Evolutionary conservation across 768 basidiomycete species (phyloP).

Genomic region (Suillus subaureus): DNA sequence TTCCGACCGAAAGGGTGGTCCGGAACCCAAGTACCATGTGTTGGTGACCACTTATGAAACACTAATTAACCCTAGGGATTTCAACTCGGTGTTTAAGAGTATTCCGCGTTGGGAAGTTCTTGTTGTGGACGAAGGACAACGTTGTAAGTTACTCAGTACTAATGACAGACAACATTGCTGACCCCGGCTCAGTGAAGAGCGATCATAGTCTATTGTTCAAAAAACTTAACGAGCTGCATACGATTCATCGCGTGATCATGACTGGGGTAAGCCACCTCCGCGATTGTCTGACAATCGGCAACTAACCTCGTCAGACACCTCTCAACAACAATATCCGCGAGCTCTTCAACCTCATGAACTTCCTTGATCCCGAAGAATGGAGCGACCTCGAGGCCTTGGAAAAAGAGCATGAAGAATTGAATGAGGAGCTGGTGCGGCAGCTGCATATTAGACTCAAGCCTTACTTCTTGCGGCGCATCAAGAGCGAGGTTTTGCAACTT

Average conservation of each 20-base stretch:
- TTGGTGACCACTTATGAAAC: constrained; percentile 93
- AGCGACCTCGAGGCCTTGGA: constrained; percentile 72
- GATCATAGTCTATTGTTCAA: constrained; percentile 80
- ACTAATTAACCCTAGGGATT: constrained; percentile 70
- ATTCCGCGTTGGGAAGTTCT: constrained; percentile 93
- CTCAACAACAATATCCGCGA: constrained; percentile 97
- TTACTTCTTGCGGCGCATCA: constrained; percentile 92
- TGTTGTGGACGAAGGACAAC: constrained; percentile 91
- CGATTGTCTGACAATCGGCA: not conserved
- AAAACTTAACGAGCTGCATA: constrained; percentile 78
- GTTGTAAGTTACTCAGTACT: constrained; percentile 54
- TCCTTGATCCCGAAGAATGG: constrained; percentile 83
- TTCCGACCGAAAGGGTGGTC: constrained; percentile 40
- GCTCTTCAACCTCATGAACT: constrained; percentile 96
- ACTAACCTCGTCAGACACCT: constrained; percentile 61
- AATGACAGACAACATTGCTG: constrained; percentile 8
- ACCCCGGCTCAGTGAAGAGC: constrained; percentile 67
- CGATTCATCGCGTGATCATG: constrained; percentile 82
- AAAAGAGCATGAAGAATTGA: constrained; percentile 74
- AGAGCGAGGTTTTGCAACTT: constrained; percentile 90
- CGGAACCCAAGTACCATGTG: constrained; percentile 78
- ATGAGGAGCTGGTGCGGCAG: constrained; percentile 77
- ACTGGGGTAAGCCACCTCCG: constrained; percentile 62
- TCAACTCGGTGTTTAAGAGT: constrained; percentile 71
- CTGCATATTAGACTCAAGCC: constrained; percentile 80